Evolutionary conservation across 768 basidiomycete species (phyloP).

Genomic region (Lyophyllum shimeji): DNA sequence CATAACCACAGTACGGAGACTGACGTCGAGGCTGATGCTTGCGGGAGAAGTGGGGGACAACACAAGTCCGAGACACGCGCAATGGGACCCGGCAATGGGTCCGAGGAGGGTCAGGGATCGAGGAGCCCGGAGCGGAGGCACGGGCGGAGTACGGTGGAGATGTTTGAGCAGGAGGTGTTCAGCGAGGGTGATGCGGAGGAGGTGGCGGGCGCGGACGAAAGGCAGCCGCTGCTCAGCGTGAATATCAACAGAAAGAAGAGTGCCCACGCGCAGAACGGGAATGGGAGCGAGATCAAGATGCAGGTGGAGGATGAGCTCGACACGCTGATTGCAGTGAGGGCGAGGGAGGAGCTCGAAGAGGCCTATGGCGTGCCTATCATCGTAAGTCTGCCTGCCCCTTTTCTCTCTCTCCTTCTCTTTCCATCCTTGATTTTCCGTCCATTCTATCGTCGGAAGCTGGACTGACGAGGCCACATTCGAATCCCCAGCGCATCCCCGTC

Average conservation of each 20-base stretch:
- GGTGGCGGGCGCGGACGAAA: slow-evolving; percentile 27
- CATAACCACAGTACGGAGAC: neutral
- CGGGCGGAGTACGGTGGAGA: slow-evolving; percentile 11
- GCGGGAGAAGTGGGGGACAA: neutral
- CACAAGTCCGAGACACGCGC: neutral
- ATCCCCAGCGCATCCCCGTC: slow-evolving; percentile 69
- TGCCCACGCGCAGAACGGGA: neutral
- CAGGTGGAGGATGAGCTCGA: slow-evolving; percentile 70
- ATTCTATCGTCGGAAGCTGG: too few species aligned
- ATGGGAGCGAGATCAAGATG: slow-evolving; percentile 20
- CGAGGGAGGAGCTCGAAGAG: slow-evolving; percentile 74
- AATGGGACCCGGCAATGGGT: neutral
- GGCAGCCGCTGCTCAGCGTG: slow-evolving; percentile 32
- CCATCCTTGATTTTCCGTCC: too few species aligned
- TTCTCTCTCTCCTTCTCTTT: neutral
- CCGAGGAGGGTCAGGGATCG: neutral
- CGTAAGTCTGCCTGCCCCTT: slow-evolving; percentile 40
- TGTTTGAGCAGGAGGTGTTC: slow-evolving; percentile 14
- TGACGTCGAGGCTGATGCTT: neutral
- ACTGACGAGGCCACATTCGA: neutral
- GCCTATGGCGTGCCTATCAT: slow-evolving; percentile 80
- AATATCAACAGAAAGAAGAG: neutral
- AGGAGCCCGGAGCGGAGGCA: neutral
- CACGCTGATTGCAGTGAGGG: slow-evolving; percentile 58
- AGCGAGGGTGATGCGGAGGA: slow-evolving; percentile 5